These are phyloP conservation scores for Geum urbanum DNA, from an alignment of 306 rosid species.

Conservation along the genomic window DNA sequence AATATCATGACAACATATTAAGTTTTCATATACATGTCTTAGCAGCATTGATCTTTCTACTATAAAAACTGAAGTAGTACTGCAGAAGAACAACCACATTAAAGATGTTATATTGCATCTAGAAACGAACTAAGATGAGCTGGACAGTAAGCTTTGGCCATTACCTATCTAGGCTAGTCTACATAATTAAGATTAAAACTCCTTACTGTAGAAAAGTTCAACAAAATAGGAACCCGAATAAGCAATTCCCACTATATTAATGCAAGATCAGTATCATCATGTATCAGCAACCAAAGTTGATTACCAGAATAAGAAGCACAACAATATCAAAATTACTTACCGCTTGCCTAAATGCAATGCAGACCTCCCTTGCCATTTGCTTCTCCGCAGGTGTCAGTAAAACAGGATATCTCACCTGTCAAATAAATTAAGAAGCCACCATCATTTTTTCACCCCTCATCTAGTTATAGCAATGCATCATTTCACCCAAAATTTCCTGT, in stretches of 20 bases:
- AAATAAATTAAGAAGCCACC: slow-evolving; percentile 28
- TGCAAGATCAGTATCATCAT: slow-evolving; percentile 2
- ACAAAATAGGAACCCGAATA: not conserved
- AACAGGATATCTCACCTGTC: slow-evolving; percentile 97
- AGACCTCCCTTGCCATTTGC: slow-evolving; percentile 97
- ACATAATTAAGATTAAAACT: not conserved
- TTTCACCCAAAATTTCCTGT: slow-evolving; percentile 6
- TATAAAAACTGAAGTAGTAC: not conserved
- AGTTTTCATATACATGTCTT: not conserved
- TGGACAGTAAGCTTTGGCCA: not conserved
- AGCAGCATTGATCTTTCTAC: too few relatives aligned
- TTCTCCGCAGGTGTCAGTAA: slow-evolving; percentile 87
- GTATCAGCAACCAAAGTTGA: slow-evolving; percentile 8
- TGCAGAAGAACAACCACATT: not conserved
- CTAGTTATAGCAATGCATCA: slow-evolving; percentile 1
- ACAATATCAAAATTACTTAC: slow-evolving; percentile 45
- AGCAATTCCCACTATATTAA: not conserved
- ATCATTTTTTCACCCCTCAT: slow-evolving; percentile 19
- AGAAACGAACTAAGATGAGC: not conserved
- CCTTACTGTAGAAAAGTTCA: not conserved
- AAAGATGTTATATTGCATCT: not conserved
- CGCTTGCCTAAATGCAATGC: slow-evolving; percentile 91
- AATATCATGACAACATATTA: slow-evolving; percentile 5
- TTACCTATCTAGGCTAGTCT: not conserved
- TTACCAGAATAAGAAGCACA: not conserved